phyloP scores from a whole-genome alignment of 116 monocot species.

The Phalaenopsis hybrid region DNA sequence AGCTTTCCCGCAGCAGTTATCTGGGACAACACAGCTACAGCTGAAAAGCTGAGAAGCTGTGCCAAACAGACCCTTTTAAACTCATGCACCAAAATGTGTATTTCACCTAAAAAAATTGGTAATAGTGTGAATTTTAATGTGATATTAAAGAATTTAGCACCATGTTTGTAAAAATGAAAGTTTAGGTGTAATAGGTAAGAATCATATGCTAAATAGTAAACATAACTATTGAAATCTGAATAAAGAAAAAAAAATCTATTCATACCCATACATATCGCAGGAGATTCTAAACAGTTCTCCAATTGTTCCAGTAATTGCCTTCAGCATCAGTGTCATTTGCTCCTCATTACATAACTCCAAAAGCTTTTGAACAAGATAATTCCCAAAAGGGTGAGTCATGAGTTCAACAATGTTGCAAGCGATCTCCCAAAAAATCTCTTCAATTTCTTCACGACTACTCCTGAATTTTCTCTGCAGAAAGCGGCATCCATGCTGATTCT shows the following conservation, averaged over 20 bases:
- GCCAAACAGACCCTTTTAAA: no score
- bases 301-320: constrained; percentile 24
- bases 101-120: no score
- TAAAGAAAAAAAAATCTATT: not conserved
- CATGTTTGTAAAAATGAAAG: no score
- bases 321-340: constrained; percentile 33
- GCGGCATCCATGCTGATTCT: constrained; percentile 55
- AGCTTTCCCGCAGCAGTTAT: no score
- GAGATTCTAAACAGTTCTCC: constrained; percentile 38
- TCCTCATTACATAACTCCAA: constrained; percentile 47
- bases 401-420: constrained; percentile 39
- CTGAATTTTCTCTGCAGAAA: constrained; percentile 48
- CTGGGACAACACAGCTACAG: no score
- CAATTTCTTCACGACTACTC: constrained; percentile 27
- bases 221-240: not conserved
- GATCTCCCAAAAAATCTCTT: constrained; percentile 48
- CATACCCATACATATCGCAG: constrained; percentile 62
- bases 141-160: no score
- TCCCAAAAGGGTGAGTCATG: no score
- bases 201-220: constrained; percentile 3
- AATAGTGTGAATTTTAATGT: no score
- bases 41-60: no score
- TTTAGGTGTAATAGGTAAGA: not conserved
- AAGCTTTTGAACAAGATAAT: constrained; percentile 55
- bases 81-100: no score